Evolutionary conservation across 768 basidiomycete genomes (phyloP), one percentile per base, ranked within the genome.

Genomic region (Suillus sp.): DNA sequence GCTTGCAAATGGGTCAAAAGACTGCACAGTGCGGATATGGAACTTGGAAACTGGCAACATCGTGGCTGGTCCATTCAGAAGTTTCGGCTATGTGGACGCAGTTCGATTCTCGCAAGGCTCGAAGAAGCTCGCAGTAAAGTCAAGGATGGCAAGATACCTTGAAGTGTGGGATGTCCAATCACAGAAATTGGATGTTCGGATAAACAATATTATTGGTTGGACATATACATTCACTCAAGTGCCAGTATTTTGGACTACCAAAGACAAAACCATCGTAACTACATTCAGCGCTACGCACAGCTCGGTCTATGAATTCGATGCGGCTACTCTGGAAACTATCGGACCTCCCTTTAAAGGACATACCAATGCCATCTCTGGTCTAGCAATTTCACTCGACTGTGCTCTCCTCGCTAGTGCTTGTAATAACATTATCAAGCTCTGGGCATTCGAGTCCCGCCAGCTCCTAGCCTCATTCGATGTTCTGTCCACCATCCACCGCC

Each of bases 321-420:
- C 34, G 3, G 4, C 13, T 3, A 55, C 54, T 1, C n/a, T 55
- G 34, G 7, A 35, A 7, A 55, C 8, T 22, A n/a, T 55, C 22
- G 13, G 34, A n/a, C 0, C 14, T n/a, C 34, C 54, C 13, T 35
- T 55, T 13, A 0, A 16, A 55, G 54, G 54, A 1, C 54, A 55
- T 13, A 55, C 6, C 13, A 2, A 1, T 1, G 0, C 2, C 3
- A 35, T 55, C 14, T 16, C 0, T 1, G 7, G 7, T 14, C 34
- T 55, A 22, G 13, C 34, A 55, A 34, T 55, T 9, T 55, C 34
- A 55, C 32, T 22, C 9, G 54, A 55, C 2, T 22, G 54, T 16
- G 20, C 54, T 8, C 34, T 55, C n/a, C 54, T 55, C 4, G 54
- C 34, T 14, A 25, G 54, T n/a, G 34, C n/a, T 22, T 37, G 34